phyloP scores from a whole-genome alignment of 805 yeast genomes.

The Metschnikowia kofuensis region DNA sequence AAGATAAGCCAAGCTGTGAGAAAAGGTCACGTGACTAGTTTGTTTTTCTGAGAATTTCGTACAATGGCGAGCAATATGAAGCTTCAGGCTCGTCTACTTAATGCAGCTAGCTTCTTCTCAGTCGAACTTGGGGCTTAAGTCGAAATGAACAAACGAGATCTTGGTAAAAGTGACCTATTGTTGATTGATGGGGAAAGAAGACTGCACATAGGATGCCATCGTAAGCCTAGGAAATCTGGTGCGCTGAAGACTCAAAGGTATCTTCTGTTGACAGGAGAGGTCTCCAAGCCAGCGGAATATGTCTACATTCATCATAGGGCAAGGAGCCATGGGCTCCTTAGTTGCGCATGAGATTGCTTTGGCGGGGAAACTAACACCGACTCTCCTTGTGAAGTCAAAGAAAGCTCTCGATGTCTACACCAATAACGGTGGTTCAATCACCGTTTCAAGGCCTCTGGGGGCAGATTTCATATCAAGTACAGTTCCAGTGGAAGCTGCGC shows the following conservation, averaged over 20 bases:
- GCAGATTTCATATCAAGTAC: slow-evolving; percentile 15
- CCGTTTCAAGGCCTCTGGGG: slow-evolving; percentile 22
- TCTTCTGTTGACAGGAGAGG: not conserved
- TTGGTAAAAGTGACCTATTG: too few relatives aligned
- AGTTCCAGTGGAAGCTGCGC: slow-evolving; percentile 24
- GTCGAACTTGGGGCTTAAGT: too few relatives aligned
- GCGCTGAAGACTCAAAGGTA: not conserved
- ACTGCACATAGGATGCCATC: too few relatives aligned
- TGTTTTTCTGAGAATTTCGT: not conserved
- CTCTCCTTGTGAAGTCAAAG: slow-evolving; percentile 34
- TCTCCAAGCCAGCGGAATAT: not conserved
- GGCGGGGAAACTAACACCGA: slow-evolving; percentile 39
- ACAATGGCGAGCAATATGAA: too few relatives aligned
- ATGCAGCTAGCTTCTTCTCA: too few relatives aligned
- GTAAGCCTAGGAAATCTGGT: not conserved
- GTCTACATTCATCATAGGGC: slow-evolving; percentile 40
- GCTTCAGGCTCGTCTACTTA: too few relatives aligned
- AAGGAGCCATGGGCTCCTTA: slow-evolving; percentile 52
- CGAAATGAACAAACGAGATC: too few relatives aligned
- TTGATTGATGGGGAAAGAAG: too few relatives aligned
- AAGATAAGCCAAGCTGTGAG: too few relatives aligned
- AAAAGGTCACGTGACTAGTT: not conserved
- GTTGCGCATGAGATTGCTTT: slow-evolving; percentile 45
- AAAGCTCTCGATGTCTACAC: slow-evolving; percentile 40
- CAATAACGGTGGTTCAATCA: slow-evolving; percentile 38